Base-by-base conservation (phyloP, 352 stramenopile genomes). In the Phytopythium helicoides region DNA sequence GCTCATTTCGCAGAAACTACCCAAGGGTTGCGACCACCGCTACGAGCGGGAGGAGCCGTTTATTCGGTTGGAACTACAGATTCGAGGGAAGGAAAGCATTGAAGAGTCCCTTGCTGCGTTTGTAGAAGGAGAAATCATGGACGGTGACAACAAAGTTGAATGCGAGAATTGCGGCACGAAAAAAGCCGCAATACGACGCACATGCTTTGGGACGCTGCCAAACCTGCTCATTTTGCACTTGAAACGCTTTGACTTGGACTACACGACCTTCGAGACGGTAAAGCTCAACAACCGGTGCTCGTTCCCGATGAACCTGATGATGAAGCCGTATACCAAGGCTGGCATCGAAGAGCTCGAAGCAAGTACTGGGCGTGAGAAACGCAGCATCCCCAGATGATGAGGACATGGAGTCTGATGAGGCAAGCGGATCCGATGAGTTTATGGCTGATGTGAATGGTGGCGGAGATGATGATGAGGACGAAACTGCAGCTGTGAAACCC, bases 181-280 rank as follows among this genome's bases (percentile, higher is more conserved):
- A 58, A 99, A 98, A 51, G 97, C 98, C 58, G 97, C 96, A 16
- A 83, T 99, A 9, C 76, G 97, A 23, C 73, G 96, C 46, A 99
- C 94, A 11, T 98, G 93, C 54, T 97, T 99, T 57, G 96, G 92
- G 4, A 76, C 79, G 16, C 67, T 99, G 15, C 97, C 97, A 1
- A 98, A 99, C 58, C 74, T 99, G 49, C 73, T 99, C 19, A 96
- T 99, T 52, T 72, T 99, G 35, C 97, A 98, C 63, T 64, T 99
- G 44, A 99, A 99, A 76, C 86, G 97, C 41, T 99, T 99, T 63
- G 97, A 99, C 77, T 85, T 99, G 60, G 97, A 99, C 67, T 99
- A 98, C 63, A 98, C 85, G 42, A 99, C 96, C 12, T 99, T 99
- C 55, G 96, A 99, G 72, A 99, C 97, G 4, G 97, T 99, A 7